Conservation (phyloP, 2,329 filamentous ascomycete genomes). For the Diaporthe velutina region DNA sequence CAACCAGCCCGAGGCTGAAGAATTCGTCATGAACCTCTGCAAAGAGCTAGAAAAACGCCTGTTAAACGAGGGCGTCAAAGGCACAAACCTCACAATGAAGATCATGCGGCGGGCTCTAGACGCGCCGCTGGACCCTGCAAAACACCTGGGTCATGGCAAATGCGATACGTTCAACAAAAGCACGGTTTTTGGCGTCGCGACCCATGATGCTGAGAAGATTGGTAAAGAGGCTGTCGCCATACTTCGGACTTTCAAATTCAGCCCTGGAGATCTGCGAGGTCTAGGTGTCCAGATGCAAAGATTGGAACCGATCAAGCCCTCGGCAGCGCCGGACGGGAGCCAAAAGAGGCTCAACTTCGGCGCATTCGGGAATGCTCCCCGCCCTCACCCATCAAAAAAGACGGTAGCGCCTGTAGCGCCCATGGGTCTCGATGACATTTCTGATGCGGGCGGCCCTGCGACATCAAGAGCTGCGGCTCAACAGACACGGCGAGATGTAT, state of each 20-base stretch:
- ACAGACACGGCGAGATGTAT: conserved; percentile 45
- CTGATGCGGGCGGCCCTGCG: conserved; percentile 58
- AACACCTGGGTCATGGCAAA: conserved; percentile 94
- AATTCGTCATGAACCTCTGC: conserved; percentile 88
- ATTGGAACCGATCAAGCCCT: conserved; percentile 81
- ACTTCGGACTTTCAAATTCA: conserved; percentile 84
- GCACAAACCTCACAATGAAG: conserved; percentile 91
- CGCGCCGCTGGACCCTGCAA: conserved; percentile 90
- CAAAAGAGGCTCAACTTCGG: conserved; percentile 85
- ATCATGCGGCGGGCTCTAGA: conserved; percentile 90
- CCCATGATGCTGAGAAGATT: conserved; percentile 78
- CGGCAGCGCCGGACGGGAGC: conserved; percentile 74
- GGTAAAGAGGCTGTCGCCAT: conserved; percentile 89
- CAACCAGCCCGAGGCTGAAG: conserved; percentile 91
- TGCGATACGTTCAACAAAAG: conserved; percentile 97
- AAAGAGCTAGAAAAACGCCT: conserved; percentile 86
- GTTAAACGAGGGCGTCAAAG: conserved; percentile 86
- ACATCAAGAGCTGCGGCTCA: conserved; percentile 48
- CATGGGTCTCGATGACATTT: conserved; percentile 61
- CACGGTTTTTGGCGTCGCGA: conserved; percentile 83
- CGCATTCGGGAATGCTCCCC: conserved; percentile 53
- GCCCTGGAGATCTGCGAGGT: conserved; percentile 92
- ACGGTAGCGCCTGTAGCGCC: conserved; percentile 37
- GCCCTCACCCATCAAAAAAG: conserved; percentile 54
- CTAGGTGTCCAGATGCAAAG: conserved; percentile 95